phyloP scores from a whole-genome alignment of 495 filamentous ascomycete genomes.

The Stereocaulon alpinum region DNA sequence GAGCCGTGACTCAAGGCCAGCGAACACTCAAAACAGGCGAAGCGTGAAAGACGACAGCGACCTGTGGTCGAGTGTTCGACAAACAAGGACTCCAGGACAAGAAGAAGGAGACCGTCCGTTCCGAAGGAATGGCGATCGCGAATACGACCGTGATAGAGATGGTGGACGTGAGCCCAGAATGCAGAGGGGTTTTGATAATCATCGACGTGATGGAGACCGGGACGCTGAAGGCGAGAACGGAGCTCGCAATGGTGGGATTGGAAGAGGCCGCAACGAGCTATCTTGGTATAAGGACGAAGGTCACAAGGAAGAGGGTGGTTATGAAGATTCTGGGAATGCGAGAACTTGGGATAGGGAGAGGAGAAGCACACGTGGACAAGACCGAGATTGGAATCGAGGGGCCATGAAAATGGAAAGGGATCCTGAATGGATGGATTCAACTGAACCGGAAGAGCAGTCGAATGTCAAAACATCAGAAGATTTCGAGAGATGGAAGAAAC shows the following conservation, averaged over 20 bases:
- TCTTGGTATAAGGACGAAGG: slow-evolving; percentile 47
- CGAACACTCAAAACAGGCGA: slow-evolving; percentile 33
- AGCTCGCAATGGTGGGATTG: slow-evolving; percentile 31
- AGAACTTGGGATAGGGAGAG: slow-evolving; percentile 53
- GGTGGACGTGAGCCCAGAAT: slow-evolving; percentile 37
- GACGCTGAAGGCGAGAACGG: slow-evolving; percentile 25
- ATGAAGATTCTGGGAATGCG: slow-evolving; percentile 46
- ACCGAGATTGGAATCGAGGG: slow-evolving; percentile 48
- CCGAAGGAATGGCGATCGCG: slow-evolving; percentile 55
- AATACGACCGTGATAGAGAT: slow-evolving; percentile 43
- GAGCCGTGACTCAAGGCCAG: slow-evolving; percentile 31
- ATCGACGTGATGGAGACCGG: slow-evolving; percentile 35
- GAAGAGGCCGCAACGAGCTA: slow-evolving; percentile 42
- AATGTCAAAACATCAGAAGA: slow-evolving; percentile 75
- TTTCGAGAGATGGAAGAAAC: slow-evolving; percentile 90
- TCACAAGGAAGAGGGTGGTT: slow-evolving; percentile 41
- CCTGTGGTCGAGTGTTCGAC: slow-evolving; percentile 48
- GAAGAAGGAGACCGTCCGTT: slow-evolving; percentile 46
- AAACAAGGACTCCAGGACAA: slow-evolving; percentile 40
- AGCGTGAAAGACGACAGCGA: slow-evolving; percentile 43
- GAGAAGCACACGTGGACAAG: slow-evolving; percentile 45
- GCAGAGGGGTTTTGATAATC: slow-evolving; percentile 39
- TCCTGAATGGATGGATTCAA: slow-evolving; percentile 78
- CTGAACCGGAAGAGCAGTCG: slow-evolving; percentile 52
- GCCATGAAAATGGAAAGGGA: slow-evolving; percentile 56